Evolutionary conservation across 352 stramenopile species (phyloP).

Genomic region (Phytopythium boreale): DNA sequence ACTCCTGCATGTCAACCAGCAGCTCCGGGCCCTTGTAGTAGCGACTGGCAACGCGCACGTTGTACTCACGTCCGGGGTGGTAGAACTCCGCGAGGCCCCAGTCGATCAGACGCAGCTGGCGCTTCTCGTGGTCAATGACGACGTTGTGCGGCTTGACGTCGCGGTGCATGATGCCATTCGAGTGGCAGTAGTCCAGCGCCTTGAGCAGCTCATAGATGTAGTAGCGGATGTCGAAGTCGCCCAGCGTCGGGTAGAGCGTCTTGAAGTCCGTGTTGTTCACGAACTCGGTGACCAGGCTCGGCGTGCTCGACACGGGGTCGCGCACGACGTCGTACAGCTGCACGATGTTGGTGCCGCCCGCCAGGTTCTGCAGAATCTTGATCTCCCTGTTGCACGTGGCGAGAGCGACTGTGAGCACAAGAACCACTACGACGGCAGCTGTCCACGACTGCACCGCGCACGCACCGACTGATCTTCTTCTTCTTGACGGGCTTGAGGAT

Average conservation of each 20-base stretch:
- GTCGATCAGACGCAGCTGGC: constrained; percentile 98
- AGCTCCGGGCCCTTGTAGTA: constrained; percentile 99
- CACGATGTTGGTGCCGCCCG: constrained; percentile 98
- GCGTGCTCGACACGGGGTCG: constrained; percentile 98
- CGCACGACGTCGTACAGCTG: constrained; percentile 98
- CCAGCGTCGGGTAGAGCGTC: constrained; percentile 97
- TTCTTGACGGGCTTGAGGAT: constrained; percentile 99
- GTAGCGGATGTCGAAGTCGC: constrained; percentile 98
- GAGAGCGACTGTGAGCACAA: background rate
- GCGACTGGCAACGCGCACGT: constrained; percentile 97
- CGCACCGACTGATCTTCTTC: constrained; percentile 99
- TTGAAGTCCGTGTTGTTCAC: constrained; percentile 99
- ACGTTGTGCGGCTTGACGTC: constrained; percentile 99
- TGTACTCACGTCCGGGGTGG: constrained; percentile 97
- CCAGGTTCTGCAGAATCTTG: constrained; percentile 99
- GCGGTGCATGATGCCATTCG: constrained; percentile 99
- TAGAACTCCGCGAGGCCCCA: constrained; percentile 99
- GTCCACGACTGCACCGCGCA: background rate
- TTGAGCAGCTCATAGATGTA: constrained; percentile 97
- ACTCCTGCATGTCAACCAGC: constrained; percentile 99
- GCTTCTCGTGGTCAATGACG: constrained; percentile 99
- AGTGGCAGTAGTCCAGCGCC: constrained; percentile 98
- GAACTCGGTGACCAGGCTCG: constrained; percentile 97
- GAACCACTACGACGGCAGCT: background rate
- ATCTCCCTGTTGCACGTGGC: constrained; percentile 81